Evolutionary conservation across 148 eudicot genomes (phyloP).

Genomic region (Chenopodium suecicum): DNA sequence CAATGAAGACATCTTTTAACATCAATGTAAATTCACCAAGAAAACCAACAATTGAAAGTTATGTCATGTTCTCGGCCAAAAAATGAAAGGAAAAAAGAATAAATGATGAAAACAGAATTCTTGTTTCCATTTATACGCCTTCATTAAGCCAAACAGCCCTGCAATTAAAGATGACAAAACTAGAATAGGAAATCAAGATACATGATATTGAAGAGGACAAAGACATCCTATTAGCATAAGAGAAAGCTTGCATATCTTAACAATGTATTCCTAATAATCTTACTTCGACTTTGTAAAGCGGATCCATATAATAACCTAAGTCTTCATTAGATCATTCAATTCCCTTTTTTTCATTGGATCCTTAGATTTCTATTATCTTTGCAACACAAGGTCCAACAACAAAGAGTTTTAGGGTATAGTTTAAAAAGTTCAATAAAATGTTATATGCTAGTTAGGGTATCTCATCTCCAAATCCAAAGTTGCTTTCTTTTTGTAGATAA

Average conservation of each 20-base stretch:
- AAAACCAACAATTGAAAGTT: too few relatives aligned
- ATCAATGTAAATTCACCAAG: too few relatives aligned
- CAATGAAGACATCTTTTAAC: too few relatives aligned
- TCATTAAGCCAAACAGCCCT: too few relatives aligned
- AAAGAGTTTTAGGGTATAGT: background rate
- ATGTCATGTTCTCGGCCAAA: too few relatives aligned
- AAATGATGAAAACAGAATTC: too few relatives aligned
- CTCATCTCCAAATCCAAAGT: background rate
- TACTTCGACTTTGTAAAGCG: background rate
- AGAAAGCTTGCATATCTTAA: background rate
- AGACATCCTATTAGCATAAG: background rate
- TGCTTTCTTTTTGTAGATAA: too few relatives aligned
- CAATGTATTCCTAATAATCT: background rate
- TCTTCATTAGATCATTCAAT: background rate
- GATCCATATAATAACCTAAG: background rate
- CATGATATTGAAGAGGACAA: background rate
- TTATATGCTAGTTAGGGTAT: background rate
- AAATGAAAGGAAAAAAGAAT: too few relatives aligned
- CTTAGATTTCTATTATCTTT: background rate
- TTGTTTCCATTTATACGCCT: too few relatives aligned
- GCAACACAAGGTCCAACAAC: background rate
- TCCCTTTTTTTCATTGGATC: background rate
- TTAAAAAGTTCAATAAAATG: background rate
- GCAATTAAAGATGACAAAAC: background rate
- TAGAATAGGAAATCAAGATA: background rate